Evolutionary conservation across 1,139 yeast species (phyloP), one percentile per base, ranked within the genome.

Genomic region (Geotrichum klebahnii): DNA sequence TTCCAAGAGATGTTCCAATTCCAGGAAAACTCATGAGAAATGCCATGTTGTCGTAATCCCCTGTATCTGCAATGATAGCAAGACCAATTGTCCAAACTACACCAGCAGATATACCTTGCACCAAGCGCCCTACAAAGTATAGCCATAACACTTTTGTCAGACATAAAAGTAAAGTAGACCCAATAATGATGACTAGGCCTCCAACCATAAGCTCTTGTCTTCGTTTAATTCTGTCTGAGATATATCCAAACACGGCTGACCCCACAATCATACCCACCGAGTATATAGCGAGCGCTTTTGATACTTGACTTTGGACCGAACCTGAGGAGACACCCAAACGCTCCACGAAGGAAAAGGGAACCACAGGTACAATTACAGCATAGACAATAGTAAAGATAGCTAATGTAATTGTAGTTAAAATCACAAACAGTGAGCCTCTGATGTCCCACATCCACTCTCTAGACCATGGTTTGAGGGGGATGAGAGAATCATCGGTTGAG

Each of bases 21-120:
- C 67, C 67, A 1, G 69, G 66, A 45, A 58, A 67, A 14, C 68
- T 61, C 66, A 65, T 60, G 24, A 58, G 52, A 34, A 57, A 57
- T 6, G 66, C 67, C 23, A 65, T 50, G 22, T 58, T 55, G 19
- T 56, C 59, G 1, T 61, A 55, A 4, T 59, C 57, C 1, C 62
- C 64, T 1, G 61, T 56, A 50, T 68, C 72, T 8, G 66, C 61
- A 14, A 68, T 49, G 20, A 68, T 61, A 4, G 72, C 70, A 44
- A 68, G 53, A 3, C 72, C 72, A n/a, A 66, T 69, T 0, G 66
- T 61, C 72, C 72, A 68, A 5, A 67, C 69, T 3, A 66, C 57
- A n/a, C 67, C 67, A n/a, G 65, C 68, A 26, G 70, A 61, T 2
- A 65, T 33, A 2, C 72, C 71, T 46, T 67, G 70, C 20, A 68